A percentile compares a stretch with the other conserved stretches of the same genome.
These are phyloP conservation scores for Aspergillus pseudoterreus DNA, from an alignment of 2,329 filamentous ascomycete genomes.

Conservation along the genomic window DNA sequence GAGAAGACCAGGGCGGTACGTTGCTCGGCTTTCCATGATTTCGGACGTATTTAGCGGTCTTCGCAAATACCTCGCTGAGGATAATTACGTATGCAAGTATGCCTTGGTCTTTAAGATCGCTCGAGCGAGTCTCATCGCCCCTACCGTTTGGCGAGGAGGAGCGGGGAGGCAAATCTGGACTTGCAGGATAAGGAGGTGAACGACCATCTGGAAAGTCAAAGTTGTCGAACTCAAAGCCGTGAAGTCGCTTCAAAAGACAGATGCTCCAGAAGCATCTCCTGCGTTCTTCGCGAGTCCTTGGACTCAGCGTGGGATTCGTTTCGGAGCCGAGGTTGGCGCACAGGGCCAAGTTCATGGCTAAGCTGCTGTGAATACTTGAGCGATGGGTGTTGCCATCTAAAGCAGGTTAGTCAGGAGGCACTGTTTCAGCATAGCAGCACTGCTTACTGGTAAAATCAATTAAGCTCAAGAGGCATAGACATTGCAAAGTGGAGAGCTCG, in stretches of 20 bases:
- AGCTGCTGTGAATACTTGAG: conserved; percentile 43
- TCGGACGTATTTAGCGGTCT: conserved; percentile 47
- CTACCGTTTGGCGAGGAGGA: conserved; percentile 19
- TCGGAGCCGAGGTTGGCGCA: conserved; percentile 45
- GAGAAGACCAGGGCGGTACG: conserved; percentile 47
- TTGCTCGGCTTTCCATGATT: conserved; percentile 42
- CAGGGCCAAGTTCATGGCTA: conserved; percentile 45
- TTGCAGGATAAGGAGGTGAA: conserved; percentile 39
- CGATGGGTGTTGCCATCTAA: conserved; percentile 46
- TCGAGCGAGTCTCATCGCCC: conserved; percentile 19
- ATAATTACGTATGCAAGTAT: conserved; percentile 47
- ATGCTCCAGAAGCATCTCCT: conserved; percentile 43
- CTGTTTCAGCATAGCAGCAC: neutral
- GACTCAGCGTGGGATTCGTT: conserved; percentile 15
- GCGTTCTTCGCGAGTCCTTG: conserved; percentile 28
- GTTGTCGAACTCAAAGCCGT: conserved; percentile 42
- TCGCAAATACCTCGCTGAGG: conserved; percentile 48
- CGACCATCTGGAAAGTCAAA: conserved; percentile 33
- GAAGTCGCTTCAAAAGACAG: conserved; percentile 41
- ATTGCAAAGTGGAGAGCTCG: conserved; percentile 43
- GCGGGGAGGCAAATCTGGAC: conserved; percentile 26
- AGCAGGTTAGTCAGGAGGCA: neutral
- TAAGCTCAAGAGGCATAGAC: conserved; percentile 39
- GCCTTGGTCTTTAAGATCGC: conserved; percentile 35
- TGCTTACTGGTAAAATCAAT: conserved; percentile 41